Evolutionary conservation across 2,329 filamentous ascomycete genomes (phyloP).

Genomic region (Trichophaea hybrida): DNA sequence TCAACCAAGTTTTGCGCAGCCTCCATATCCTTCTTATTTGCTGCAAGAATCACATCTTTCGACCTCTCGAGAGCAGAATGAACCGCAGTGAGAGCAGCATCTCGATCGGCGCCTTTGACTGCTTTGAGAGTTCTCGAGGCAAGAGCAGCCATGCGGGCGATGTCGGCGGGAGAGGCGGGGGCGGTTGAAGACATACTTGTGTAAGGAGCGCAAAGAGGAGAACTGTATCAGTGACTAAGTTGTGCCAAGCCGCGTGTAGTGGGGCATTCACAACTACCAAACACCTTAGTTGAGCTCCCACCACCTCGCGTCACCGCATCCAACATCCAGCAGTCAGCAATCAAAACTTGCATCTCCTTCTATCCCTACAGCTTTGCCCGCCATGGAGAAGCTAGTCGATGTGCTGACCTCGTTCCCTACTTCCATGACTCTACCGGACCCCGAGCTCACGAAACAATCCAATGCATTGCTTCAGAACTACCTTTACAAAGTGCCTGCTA

Average conservation of each 20-base stretch:
- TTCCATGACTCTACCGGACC: constrained; percentile 20
- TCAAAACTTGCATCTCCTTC: neutral
- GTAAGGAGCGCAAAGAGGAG: neutral
- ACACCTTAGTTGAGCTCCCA: neutral
- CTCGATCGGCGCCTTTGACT: constrained; percentile 59
- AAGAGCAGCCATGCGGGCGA: constrained; percentile 47
- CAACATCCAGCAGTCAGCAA: neutral
- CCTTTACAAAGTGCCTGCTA: constrained; percentile 22
- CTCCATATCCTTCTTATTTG: constrained; percentile 72
- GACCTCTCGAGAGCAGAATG: constrained; percentile 58
- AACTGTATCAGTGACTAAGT: too few relatives aligned
- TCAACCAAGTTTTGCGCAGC: constrained; percentile 58
- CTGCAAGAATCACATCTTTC: constrained; percentile 63
- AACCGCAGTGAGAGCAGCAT: constrained; percentile 70
- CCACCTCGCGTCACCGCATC: constrained; percentile 1
- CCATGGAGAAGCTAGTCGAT: constrained; percentile 27
- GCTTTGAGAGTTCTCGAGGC: constrained; percentile 75
- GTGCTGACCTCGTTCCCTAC: constrained; percentile 23
- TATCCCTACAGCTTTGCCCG: constrained; percentile 6
- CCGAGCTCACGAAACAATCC: constrained; percentile 24
- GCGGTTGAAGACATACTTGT: neutral
- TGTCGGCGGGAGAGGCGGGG: constrained; percentile 47
- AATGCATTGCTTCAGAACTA: constrained; percentile 18
- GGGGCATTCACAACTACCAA: too few relatives aligned
- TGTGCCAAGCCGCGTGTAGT: too few relatives aligned